phyloP scores from a whole-genome alignment of 1,284 basidiomycete species.

The Rhodotorula sp. region DNA sequence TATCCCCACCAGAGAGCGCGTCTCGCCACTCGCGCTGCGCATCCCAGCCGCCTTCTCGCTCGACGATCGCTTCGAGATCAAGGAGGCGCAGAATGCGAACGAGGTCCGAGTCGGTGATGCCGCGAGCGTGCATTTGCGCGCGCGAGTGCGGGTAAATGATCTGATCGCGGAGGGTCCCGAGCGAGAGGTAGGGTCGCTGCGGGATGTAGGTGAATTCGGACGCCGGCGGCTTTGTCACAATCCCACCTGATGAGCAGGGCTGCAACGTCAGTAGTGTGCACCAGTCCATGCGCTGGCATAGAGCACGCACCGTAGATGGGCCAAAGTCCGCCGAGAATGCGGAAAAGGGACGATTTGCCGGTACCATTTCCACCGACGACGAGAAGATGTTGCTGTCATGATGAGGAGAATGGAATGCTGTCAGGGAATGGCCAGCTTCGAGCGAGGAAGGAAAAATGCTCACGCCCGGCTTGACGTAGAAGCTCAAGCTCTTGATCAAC shows the following conservation, averaged over 20 bases:
- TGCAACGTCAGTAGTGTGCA: too few species aligned
- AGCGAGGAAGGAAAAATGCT: conserved; percentile 48
- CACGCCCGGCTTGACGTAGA: conserved; percentile 85
- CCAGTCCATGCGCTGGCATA: not conserved
- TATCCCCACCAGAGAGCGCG: conserved; percentile 69
- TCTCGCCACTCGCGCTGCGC: conserved; percentile 85
- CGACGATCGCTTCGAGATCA: conserved; percentile 82
- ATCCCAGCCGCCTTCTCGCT: conserved; percentile 96
- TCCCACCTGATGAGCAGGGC: conserved; percentile 58
- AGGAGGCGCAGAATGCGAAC: conserved; percentile 71
- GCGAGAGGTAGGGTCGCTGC: conserved; percentile 87
- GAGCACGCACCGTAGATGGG: conserved; percentile 73
- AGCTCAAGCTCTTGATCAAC: conserved; percentile 71
- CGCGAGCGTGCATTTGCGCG: conserved; percentile 70
- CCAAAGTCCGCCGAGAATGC: conserved; percentile 95
- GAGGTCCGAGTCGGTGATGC: conserved; percentile 73
- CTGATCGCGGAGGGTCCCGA: conserved; percentile 92
- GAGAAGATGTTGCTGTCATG: conserved; percentile 72
- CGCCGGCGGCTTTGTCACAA: conserved; percentile 87
- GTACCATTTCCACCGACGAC: conserved; percentile 73
- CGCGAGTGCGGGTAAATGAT: conserved; percentile 75
- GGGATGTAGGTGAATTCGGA: conserved; percentile 92
- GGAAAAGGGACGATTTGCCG: conserved; percentile 88
- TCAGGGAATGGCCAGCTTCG: not conserved
- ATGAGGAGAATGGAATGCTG: not conserved